These are phyloP conservation scores for Cercospora nicotianae DNA, from an alignment of 2,329 filamentous ascomycete species.

Conservation along the genomic window DNA sequence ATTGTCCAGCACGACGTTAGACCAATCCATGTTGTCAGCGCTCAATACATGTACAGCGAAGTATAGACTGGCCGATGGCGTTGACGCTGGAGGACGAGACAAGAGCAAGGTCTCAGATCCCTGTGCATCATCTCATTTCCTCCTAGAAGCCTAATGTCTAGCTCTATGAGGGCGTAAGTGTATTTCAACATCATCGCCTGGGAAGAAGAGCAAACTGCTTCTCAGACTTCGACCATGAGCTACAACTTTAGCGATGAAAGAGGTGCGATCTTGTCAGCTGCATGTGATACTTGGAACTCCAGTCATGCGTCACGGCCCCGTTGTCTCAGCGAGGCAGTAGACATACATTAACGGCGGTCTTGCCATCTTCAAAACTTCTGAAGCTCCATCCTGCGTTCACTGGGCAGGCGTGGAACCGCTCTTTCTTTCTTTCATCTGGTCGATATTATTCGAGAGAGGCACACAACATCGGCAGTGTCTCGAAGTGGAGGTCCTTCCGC, in stretches of 20 bases:
- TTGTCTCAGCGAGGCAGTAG: neutral
- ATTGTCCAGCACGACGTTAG: too few relatives aligned
- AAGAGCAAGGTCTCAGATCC: neutral
- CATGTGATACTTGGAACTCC: neutral
- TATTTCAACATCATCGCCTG: neutral
- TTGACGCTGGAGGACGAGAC: neutral
- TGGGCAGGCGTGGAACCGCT: neutral
- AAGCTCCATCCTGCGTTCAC: neutral
- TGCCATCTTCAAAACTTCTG: neutral
- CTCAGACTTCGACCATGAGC: neutral
- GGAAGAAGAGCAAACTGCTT: neutral
- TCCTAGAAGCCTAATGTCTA: neutral
- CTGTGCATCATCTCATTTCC: neutral
- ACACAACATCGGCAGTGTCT: conserved; percentile 5
- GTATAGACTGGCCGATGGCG: neutral
- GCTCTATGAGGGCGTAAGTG: too few relatives aligned
- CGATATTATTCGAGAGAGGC: neutral
- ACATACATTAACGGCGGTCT: neutral
- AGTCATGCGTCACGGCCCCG: neutral
- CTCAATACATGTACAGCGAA: too few relatives aligned
- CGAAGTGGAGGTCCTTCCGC: neutral
- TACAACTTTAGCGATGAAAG: neutral
- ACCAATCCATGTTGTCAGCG: too few relatives aligned
- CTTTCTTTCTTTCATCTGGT: neutral
- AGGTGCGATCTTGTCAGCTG: neutral